Evolutionary conservation across 768 basidiomycete genomes (phyloP).

Genomic region (Tubosaeta brunneosetosa): DNA sequence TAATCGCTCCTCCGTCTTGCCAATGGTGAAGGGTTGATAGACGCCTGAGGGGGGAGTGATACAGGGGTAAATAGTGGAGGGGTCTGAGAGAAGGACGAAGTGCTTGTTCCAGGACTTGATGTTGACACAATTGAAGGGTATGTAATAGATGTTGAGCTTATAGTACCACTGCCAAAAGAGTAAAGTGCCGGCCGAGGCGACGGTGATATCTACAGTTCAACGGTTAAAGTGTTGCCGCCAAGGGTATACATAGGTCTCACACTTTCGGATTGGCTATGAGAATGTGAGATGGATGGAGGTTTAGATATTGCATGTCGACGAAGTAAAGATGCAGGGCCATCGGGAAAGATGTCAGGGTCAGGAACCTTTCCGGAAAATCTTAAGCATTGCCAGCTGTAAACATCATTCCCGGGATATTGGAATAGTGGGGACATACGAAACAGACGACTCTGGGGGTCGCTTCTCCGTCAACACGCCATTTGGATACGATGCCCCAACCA

Average conservation of each 20-base stretch:
- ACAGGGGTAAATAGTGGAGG: constrained; percentile 36
- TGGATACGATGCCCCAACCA: constrained; percentile 3
- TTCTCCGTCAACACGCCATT: constrained; percentile 19
- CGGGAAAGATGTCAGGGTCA: constrained; percentile 11
- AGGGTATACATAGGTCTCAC: constrained; percentile 31
- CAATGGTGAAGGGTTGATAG: constrained; percentile 74
- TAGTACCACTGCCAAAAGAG: constrained; percentile 36
- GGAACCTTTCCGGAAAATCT: constrained; percentile 15
- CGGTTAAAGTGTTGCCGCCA: constrained; percentile 11
- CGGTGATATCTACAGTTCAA: constrained; percentile 31
- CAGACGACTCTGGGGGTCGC: constrained; percentile 14
- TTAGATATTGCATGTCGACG: constrained; percentile 43
- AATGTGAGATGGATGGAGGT: constrained; percentile 41
- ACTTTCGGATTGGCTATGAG: constrained; percentile 46
- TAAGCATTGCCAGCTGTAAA: constrained; percentile 11
- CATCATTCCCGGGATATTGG: neutral
- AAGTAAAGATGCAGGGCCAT: constrained; percentile 12
- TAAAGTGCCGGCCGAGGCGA: constrained; percentile 32
- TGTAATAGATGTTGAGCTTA: constrained; percentile 42
- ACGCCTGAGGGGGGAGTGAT: constrained; percentile 77
- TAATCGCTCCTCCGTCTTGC: constrained; percentile 73
- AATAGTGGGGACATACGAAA: constrained; percentile 16
- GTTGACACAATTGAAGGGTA: constrained; percentile 46
- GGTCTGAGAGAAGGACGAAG: constrained; percentile 39
- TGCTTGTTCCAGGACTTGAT: constrained; percentile 33